Evolutionary conservation across 108 stramenopile genomes (phyloP), one percentile per base, ranked within the genome.

Genomic region (Mediolabrus comicus): DNA sequence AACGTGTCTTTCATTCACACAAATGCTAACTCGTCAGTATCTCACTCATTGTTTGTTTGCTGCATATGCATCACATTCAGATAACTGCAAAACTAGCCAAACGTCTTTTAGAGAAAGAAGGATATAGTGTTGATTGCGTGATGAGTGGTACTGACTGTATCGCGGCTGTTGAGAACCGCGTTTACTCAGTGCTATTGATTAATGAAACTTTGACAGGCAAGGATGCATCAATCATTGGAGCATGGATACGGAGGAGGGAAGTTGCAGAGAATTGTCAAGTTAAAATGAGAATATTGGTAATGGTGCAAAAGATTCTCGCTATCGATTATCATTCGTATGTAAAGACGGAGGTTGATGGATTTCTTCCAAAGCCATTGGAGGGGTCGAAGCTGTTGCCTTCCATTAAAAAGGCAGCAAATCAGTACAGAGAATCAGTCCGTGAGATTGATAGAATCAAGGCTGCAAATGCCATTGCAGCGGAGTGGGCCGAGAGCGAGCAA

Each of bases 81-180:
- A 56, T 66, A 11, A 78, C 75, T 52, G 43, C 55, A 36, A 78
- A 65, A 52, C 32, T 69, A 38, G 81, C 81, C 63, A 73, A 78
- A 55, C 67, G 62, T 28, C 54, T 78, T 11, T 53, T 82, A 27
- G 81, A 78, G 74, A 68, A 77, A 62, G 49, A 77, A 57, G 81
- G 81, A 29, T 82, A 74, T 67, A 79, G 63, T n/a, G 77, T 82
- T 16, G 73, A 79, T 30, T 74, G 69, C 57, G 71, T 72, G 16
- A 30, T 43, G 26, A 82, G 64, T 56, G 72, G 72, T 29, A 53
- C n/a, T 1, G 81, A 82, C 31, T 78, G 77, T 46, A 46, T 78
- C 30, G 49, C 69, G 53, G 55, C 64, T 7, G 38, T 82, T 29
- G 72, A 82, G 49, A 66, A 56, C 30, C 26, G 51, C 10, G 9